Percentiles rank a stretch among this genome's conserved stretches.
Conservation (phyloP, 2,329 filamentous ascomycete species). For the Apiospora aurea region DNA sequence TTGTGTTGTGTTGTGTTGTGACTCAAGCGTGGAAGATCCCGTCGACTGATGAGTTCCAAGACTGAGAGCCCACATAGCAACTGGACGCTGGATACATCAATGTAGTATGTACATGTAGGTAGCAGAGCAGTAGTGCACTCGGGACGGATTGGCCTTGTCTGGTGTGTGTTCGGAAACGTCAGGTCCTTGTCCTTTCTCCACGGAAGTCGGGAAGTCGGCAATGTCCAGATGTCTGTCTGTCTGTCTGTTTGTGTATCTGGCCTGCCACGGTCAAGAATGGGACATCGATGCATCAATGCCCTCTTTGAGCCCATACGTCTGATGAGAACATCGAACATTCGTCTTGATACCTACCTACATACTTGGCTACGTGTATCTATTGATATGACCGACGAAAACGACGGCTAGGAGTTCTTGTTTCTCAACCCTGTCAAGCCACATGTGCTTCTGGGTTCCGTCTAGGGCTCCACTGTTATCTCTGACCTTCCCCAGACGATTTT, state of each 20-base stretch:
- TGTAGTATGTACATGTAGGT: background rate
- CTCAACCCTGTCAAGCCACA: slow-evolving; percentile 20
- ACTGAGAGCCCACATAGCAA: background rate
- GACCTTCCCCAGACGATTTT: slow-evolving; percentile 13
- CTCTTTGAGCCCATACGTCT: no score
- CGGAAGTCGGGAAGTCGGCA: slow-evolving; percentile 20
- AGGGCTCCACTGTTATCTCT: slow-evolving; percentile 13
- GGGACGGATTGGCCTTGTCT: background rate
- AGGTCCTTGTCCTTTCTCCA: background rate
- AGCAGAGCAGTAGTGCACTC: background rate
- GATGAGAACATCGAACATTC: no score
- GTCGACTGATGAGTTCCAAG: background rate
- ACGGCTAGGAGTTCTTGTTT: background rate
- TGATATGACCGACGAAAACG: background rate
- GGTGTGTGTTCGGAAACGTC: slow-evolving; percentile 4
- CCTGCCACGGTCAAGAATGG: background rate
- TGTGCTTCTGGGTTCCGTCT: slow-evolving; percentile 2
- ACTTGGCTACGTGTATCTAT: background rate
- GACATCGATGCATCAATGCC: no score
- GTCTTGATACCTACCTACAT: no score
- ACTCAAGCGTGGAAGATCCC: slow-evolving; percentile 8
- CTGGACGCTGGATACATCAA: no score
- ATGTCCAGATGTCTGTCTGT: background rate
- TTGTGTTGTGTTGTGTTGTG: background rate
- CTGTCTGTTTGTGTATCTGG: background rate